Base-by-base conservation (phyloP, 352 stramenopile species). In the Phytophthora uliginosa region DNA sequence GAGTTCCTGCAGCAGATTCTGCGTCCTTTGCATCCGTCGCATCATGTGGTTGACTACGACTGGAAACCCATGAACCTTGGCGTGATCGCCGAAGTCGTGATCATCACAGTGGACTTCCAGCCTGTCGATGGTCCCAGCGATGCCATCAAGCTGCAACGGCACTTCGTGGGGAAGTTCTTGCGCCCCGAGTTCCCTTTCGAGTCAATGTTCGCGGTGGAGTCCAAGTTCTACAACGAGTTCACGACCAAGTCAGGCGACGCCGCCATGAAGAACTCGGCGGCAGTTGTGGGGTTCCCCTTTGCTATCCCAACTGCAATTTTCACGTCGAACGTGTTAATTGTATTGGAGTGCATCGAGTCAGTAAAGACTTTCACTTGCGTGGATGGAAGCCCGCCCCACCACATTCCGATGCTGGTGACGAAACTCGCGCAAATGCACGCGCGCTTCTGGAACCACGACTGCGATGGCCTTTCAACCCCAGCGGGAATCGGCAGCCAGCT, bases 181-280 rank as follows among this genome's bases (percentile, higher is more conserved):
- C 85, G 89, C 0, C 84, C 84, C 4, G 89, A 95, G 63, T 91
- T 95, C 66, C 86, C 89, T 13, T 90, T 95, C 47, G 84, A 94
- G 70, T 82, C 73, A 20, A 95, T 95, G 89, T 95, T 95, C 53
- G 63, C 67, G 8, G 85, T 95, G 51, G 89, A 95, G 59, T 92
- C 84, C 34, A 89, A 74, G 22, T 94, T 95, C 67, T 95, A 95
- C 76, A 70, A 73, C 26, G 33, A 76, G 9, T 89, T 92, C 68
- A 64, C 63, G 10, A 62, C 50, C 8, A 70, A 74, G 10, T 24
- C 34, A 66, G 68, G 50, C 5, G 51, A 79, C 22, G 24, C 59
- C 5, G 51, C 48, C 13, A 71, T 69, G 71, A 75, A 69, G 17
- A 71, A 73, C 50, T 77, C 68, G 18, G 63, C 59, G 13, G 63